Evolutionary conservation across 495 filamentous ascomycete genomes (phyloP).

Genomic region (Penicillium paxilli): DNA sequence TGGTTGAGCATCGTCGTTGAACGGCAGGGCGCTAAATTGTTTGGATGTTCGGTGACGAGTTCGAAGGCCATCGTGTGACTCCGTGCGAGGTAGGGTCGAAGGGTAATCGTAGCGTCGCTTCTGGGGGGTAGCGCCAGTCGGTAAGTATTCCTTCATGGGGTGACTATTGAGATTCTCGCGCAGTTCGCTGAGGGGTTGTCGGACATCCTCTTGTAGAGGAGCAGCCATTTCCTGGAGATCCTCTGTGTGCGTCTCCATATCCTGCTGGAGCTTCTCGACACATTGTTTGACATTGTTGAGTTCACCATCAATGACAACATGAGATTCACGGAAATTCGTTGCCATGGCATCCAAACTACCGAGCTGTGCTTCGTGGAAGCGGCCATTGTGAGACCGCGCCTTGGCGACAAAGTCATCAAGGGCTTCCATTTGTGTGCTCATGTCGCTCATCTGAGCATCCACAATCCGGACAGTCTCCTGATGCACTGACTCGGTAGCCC

Average conservation of each 20-base stretch:
- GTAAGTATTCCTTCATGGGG: slow-evolving; percentile 70
- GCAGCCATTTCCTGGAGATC: slow-evolving; percentile 55
- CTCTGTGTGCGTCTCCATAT: slow-evolving; percentile 56
- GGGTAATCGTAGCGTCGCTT: slow-evolving; percentile 76
- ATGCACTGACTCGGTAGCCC: slow-evolving; percentile 81
- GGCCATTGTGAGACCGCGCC: slow-evolving; percentile 77
- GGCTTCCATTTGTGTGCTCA: slow-evolving; percentile 82
- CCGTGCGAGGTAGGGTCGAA: slow-evolving; percentile 72
- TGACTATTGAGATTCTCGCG: slow-evolving; percentile 61
- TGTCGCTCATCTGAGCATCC: slow-evolving; percentile 81
- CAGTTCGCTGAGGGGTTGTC: slow-evolving; percentile 68
- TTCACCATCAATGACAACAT: slow-evolving; percentile 63
- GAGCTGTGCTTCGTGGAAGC: slow-evolving; percentile 67
- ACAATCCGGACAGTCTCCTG: slow-evolving; percentile 91
- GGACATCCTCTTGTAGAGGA: slow-evolving; percentile 58
- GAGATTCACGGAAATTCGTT: slow-evolving; percentile 66
- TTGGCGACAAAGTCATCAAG: slow-evolving; percentile 88
- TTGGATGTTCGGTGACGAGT: slow-evolving; percentile 52
- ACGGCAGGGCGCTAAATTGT: slow-evolving; percentile 37
- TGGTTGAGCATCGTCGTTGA: slow-evolving; percentile 31
- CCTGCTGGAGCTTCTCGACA: slow-evolving; percentile 61
- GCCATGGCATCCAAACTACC: slow-evolving; percentile 61
- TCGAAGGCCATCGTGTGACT: slow-evolving; percentile 65
- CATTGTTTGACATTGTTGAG: slow-evolving; percentile 62
- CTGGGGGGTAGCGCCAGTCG: slow-evolving; percentile 84